Base-by-base conservation (phyloP, 805 yeast species). In the Candida oleophila region DNA sequence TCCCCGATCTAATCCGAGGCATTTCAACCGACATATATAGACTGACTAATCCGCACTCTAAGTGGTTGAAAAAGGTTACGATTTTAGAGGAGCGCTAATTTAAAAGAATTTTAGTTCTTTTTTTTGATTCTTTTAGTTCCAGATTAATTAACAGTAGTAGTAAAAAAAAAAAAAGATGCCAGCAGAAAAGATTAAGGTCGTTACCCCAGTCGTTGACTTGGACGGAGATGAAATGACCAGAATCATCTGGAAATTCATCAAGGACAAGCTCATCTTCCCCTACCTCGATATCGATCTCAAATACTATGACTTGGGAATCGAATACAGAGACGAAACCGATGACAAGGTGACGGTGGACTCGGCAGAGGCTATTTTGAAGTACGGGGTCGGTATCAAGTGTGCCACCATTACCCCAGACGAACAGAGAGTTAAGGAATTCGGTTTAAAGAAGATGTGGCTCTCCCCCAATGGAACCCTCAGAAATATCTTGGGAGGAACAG, bases 391-490 rank as follows among this genome's bases (percentile, higher is more conserved):
- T 25, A 89, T 92, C 57, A 92, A 92, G 74, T 92, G 98, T 74
- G 98, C 98, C 48, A 92, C 98, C 44, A 92, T 92, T 66, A 92
- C 98, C n/a, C 97, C 98, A 5, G 96, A 89, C 64, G 98, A 92
- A 74, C 94, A 89, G 41, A 83, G 98, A 61, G 97, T 92, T 44
- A 75, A 87, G 68, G 98, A 92, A 69, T 92, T 89, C 69, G 73
- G 79, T 47, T 78, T 92, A 68, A 90, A 92, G 74, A 87, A 90
- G 68, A 92, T 92, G 98, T 92, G 97, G 97, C 78, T 86, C 49
- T 89, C 96, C 14, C 98, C 98, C 53, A 92, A 92, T 70, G 98
- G 98, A 50, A 92, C 98, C 43, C 88, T 92, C 66, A 85, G 98
- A 73, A 92, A 92, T 74, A 85, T 92, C 51, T 75, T 92, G 50